phyloP scores from a whole-genome alignment of 2,329 filamentous ascomycete genomes.

The Keithomyces neogunnii region DNA sequence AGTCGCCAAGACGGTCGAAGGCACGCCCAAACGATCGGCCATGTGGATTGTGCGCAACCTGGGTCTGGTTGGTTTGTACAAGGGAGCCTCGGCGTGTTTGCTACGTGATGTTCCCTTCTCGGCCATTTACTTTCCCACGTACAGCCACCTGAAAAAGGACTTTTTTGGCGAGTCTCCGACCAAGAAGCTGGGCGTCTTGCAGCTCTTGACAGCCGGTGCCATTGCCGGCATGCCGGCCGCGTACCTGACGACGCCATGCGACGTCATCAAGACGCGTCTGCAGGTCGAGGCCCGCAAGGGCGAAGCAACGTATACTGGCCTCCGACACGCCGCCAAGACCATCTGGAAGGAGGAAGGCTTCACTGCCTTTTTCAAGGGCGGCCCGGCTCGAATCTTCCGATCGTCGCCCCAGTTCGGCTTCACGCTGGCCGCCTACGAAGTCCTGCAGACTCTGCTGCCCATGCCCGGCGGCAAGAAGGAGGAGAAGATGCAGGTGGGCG shows the following conservation, averaged over 20 bases:
- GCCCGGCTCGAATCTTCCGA: conserved; percentile 86
- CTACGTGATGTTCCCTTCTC: conserved; percentile 96
- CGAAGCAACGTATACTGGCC: conserved; percentile 76
- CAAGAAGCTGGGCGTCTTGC: conserved; percentile 82
- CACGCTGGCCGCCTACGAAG: conserved; percentile 90
- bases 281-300: conserved; percentile 97
- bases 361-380: conserved; percentile 96
- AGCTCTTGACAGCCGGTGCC: conserved; percentile 88
- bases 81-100: conserved; percentile 89
- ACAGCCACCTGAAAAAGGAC: conserved; percentile 86
- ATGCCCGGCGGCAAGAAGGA: conserved; percentile 53
- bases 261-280: conserved; percentile 97
- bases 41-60: conserved; percentile 98
- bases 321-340: conserved; percentile 76
- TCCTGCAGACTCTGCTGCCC: conserved; percentile 74
- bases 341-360: conserved; percentile 89
- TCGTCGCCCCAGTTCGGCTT: conserved; percentile 98
- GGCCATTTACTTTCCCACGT: conserved; percentile 96
- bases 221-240: conserved; percentile 88
- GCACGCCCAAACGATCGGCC: conserved; percentile 77
- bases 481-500: conserved; percentile 45
- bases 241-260: conserved; percentile 93
- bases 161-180: conserved; percentile 82
- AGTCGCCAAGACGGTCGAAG: conserved; percentile 78
- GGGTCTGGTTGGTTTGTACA: conserved; percentile 90